Evolutionary conservation across 2,329 filamentous ascomycete genomes (phyloP).

Genomic region (Aspergillus luchuensis): DNA sequence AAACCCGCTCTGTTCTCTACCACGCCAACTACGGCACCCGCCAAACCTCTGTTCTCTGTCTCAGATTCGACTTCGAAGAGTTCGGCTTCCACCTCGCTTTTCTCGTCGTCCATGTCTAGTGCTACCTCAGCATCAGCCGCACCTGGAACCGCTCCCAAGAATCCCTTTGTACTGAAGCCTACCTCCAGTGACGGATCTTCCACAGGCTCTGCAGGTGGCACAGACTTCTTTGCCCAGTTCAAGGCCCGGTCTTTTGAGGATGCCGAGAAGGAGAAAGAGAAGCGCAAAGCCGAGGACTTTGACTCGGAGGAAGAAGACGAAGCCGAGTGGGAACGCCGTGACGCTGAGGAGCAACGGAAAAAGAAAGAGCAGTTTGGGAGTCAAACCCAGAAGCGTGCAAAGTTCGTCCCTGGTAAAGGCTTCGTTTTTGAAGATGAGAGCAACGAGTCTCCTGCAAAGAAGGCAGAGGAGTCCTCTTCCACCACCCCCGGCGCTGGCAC

Average conservation of each 20-base stretch:
- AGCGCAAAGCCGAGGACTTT: slow-evolving; percentile 54
- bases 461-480: slow-evolving; percentile 21
- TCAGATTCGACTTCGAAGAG: slow-evolving; percentile 14
- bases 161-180: slow-evolving; percentile 28
- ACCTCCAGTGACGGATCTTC: slow-evolving; percentile 13
- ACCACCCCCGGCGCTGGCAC: slow-evolving; percentile 15
- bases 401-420: slow-evolving; percentile 36
- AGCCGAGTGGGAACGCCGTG: slow-evolving; percentile 50
- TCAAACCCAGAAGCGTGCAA: slow-evolving; percentile 35
- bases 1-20: slow-evolving; percentile 24
- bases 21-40: slow-evolving; percentile 24
- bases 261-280: slow-evolving; percentile 48
- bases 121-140: slow-evolving; percentile 20
- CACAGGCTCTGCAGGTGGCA: slow-evolving; percentile 25
- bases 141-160: slow-evolving; percentile 15
- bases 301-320: slow-evolving; percentile 56
- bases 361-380: slow-evolving; percentile 48
- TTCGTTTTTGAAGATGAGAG: slow-evolving; percentile 35
- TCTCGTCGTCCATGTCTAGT: slow-evolving; percentile 15
- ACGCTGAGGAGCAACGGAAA: slow-evolving; percentile 49
- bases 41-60: slow-evolving; percentile 25
- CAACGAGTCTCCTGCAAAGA: slow-evolving; percentile 24
- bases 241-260: slow-evolving; percentile 41
- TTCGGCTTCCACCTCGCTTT: slow-evolving; percentile 14
- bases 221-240: slow-evolving; percentile 49